Evolutionary conservation across 345 rosid genomes (phyloP).

Genomic region (Rhodamnia rubescens): DNA sequence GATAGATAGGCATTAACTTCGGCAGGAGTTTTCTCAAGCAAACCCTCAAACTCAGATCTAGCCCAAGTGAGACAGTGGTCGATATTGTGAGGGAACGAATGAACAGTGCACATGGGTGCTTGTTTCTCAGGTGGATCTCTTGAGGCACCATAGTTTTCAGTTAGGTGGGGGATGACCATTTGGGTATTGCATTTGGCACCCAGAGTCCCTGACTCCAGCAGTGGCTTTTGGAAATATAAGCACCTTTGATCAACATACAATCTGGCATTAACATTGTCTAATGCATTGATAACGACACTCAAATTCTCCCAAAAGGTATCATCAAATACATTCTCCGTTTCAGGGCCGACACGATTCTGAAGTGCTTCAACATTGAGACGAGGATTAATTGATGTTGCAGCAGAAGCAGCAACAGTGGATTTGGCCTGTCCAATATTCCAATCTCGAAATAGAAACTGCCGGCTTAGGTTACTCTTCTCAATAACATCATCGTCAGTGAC

Average conservation of each 20-base stretch:
- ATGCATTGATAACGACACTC: constrained; percentile 73
- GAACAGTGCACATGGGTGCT: constrained; percentile 99
- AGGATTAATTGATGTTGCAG: constrained; percentile 74
- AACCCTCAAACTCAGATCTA: constrained; percentile 97
- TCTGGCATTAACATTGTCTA: constrained; percentile 95
- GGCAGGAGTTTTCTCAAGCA: constrained; percentile 93
- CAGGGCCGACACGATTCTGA: constrained; percentile 93
- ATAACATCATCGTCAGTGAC: constrained; percentile 99
- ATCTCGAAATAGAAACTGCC: constrained; percentile 97
- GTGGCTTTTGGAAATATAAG: constrained; percentile 97
- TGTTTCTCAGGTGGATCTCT: constrained; percentile 99
- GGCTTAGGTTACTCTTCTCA: constrained; percentile 97
- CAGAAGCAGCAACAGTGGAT: constrained; percentile 96
- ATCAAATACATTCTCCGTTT: constrained; percentile 86
- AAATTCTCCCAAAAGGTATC: constrained; percentile 91
- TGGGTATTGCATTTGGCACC: constrained; percentile 99
- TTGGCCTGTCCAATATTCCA: constrained; percentile 99
- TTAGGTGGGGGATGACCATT: constrained; percentile 94
- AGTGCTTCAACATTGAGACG: constrained; percentile 66
- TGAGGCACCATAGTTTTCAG: constrained; percentile 98
- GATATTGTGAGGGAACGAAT: constrained; percentile 97
- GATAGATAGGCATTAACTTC: constrained; percentile 92
- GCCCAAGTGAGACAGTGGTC: constrained; percentile 99
- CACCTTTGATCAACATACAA: constrained; percentile 96
- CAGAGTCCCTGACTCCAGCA: constrained; percentile 97